Evolutionary conservation across 257 asterid genomes (phyloP).

Genomic region (Leptodermis oblonga): DNA sequence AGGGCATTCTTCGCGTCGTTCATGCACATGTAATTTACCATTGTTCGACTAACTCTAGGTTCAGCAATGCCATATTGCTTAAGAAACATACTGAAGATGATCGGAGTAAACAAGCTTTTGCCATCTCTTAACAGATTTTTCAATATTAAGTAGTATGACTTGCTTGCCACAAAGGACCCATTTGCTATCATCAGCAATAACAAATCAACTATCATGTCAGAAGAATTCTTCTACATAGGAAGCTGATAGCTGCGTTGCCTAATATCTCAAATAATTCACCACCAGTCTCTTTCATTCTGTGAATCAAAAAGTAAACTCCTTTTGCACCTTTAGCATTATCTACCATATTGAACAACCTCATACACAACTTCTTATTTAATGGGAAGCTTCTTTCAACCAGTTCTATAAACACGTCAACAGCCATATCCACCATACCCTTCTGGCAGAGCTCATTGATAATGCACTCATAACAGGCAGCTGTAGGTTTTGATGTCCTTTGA

Average conservation of each 20-base stretch:
- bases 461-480: constrained; percentile 52
- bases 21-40: constrained; percentile 49
- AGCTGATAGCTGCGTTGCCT: constrained; percentile 35
- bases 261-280: constrained; percentile 30
- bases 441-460: constrained; percentile 54
- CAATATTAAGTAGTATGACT: constrained; percentile 44
- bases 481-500: constrained; percentile 36
- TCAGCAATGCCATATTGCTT: constrained; percentile 53
- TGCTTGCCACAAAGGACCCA: constrained; percentile 26
- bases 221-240: constrained; percentile 51
- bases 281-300: constrained; percentile 37
- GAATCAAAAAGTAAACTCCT: constrained; percentile 43
- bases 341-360: constrained; percentile 40
- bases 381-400: constrained; percentile 36
- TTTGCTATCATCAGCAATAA: constrained; percentile 40
- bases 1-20: constrained; percentile 46
- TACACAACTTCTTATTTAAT: constrained; percentile 36
- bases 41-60: constrained; percentile 32
- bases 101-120: constrained; percentile 33
- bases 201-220: constrained; percentile 41
- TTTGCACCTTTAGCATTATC: constrained; percentile 37
- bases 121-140: constrained; percentile 49
- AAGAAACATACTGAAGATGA: constrained; percentile 49
- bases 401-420: constrained; percentile 50
- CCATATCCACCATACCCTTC: constrained; percentile 55